A percentile compares a stretch with the other conserved stretches of the same genome.
Conservation (phyloP, 2,329 filamentous ascomycete genomes). For the Neopestalotiopsis rosae region DNA sequence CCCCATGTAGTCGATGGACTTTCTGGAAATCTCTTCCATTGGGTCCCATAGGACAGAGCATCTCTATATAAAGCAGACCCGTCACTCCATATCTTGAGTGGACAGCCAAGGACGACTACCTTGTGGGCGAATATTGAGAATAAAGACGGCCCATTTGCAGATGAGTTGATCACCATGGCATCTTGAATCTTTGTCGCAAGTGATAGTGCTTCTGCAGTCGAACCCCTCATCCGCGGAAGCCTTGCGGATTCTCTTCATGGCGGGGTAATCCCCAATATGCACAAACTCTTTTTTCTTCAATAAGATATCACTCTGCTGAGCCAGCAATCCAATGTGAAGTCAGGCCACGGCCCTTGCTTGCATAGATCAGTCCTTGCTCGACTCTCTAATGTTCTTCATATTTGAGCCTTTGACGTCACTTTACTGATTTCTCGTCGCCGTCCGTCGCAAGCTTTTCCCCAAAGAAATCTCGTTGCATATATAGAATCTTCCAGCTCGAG, state of each 20-base stretch:
- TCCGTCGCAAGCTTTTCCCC: neutral
- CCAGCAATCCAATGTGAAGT: neutral
- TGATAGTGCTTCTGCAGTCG: neutral
- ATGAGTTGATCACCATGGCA: neutral
- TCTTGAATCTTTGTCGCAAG: neutral
- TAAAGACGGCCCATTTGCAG: too few species aligned
- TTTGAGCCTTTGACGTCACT: neutral
- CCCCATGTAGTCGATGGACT: too few species aligned
- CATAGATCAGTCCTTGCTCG: neutral
- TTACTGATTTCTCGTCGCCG: neutral
- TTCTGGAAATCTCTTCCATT: too few species aligned
- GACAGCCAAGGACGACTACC: too few species aligned
- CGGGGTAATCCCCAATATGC: neutral
- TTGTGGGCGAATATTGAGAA: too few species aligned
- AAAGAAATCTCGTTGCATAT: neutral
- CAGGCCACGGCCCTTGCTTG: neutral
- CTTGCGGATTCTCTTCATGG: neutral
- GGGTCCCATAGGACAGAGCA: too few species aligned
- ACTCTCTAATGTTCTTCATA: neutral
- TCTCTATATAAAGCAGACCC: too few species aligned
- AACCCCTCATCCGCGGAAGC: neutral
- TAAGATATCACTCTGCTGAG: neutral
- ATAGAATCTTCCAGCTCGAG: neutral
- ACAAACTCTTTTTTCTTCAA: neutral
- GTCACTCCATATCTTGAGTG: too few species aligned